Percentiles rank a stretch among this genome's conserved stretches.
Evolutionary conservation across 441 rosid genomes (phyloP).

Genomic region (Dalechampia spathulata): DNA sequence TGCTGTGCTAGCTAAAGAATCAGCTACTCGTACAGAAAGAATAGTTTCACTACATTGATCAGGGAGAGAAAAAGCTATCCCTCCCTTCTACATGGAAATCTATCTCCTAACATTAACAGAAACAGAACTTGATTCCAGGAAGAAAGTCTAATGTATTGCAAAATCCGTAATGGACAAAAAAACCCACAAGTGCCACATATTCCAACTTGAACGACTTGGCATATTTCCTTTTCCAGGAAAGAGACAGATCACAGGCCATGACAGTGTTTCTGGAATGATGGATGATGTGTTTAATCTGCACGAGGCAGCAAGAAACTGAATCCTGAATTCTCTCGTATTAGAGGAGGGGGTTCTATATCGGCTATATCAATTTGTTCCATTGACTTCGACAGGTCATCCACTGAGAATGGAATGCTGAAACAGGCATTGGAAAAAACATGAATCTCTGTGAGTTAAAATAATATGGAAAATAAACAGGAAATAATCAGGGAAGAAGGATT

Average conservation of each 20-base stretch:
- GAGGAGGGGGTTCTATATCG: slow-evolving; percentile 88
- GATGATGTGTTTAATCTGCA: slow-evolving; percentile 23
- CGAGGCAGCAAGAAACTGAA: slow-evolving; percentile 92
- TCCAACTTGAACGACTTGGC: background rate
- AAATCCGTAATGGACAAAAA: background rate
- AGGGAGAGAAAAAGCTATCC: slow-evolving; percentile 13
- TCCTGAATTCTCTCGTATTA: slow-evolving; percentile 79
- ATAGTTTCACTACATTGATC: slow-evolving; percentile 5
- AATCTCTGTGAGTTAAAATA: background rate
- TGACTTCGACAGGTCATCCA: slow-evolving; percentile 91
- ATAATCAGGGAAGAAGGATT: background rate
- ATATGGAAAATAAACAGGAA: background rate
- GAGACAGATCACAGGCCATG: background rate
- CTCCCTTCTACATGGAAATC: slow-evolving; percentile 2
- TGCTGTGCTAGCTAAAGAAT: background rate
- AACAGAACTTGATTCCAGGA: background rate
- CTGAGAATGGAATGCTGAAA: slow-evolving; percentile 97
- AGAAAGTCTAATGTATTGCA: slow-evolving; percentile 1
- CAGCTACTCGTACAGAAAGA: slow-evolving; percentile 17
- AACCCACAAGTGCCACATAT: background rate
- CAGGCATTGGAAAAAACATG: background rate
- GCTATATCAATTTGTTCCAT: slow-evolving; percentile 85
- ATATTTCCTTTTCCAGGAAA: background rate
- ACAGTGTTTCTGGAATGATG: background rate
- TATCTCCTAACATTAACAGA: background rate